Evolutionary conservation across 2,329 filamentous ascomycete genomes (phyloP).

Genomic region (Penicillium digitatum): DNA sequence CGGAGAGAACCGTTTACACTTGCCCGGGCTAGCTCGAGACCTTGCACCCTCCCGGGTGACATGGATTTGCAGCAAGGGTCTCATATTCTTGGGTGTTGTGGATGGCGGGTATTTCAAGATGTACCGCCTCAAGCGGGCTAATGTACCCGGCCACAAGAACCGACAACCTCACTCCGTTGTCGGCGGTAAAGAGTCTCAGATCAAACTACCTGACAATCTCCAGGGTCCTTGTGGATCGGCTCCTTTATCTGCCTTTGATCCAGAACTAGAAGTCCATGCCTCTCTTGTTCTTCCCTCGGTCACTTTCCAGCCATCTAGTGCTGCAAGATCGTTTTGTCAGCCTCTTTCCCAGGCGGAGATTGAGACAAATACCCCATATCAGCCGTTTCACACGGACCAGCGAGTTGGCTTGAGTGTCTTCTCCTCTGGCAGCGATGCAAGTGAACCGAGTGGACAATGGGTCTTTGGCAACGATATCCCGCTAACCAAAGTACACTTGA

Average conservation of each 20-base stretch:
- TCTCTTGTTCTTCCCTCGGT: conserved; percentile 43
- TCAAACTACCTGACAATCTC: conserved; percentile 61
- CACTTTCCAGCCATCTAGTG: conserved; percentile 42
- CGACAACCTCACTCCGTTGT: conserved; percentile 53
- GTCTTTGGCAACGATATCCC: conserved; percentile 53
- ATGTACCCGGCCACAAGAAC: conserved; percentile 51
- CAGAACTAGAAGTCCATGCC: conserved; percentile 35
- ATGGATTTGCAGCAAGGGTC: conserved; percentile 45
- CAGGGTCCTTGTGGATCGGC: conserved; percentile 57
- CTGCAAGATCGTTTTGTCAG: conserved; percentile 43
- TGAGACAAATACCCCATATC: conserved; percentile 91
- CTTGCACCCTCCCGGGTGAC: conserved; percentile 42
- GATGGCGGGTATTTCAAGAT: conserved; percentile 46
- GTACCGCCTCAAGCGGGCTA: conserved; percentile 41
- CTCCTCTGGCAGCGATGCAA: conserved; percentile 36
- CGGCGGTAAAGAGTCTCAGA: conserved; percentile 60
- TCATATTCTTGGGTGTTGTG: conserved; percentile 43
- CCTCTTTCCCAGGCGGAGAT: conserved; percentile 78
- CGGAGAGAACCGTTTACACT: conserved; percentile 48
- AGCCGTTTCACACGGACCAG: conserved; percentile 89
- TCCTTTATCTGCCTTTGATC: conserved; percentile 55
- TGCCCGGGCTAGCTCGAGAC: conserved; percentile 40
- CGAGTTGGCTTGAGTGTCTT: conserved; percentile 76
- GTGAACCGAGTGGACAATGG: conserved; percentile 45
- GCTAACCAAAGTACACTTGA: conserved; percentile 46